Conservation (phyloP, 192 early-diverging fungal genomes). For the Chytriomyces confervae region DNA sequence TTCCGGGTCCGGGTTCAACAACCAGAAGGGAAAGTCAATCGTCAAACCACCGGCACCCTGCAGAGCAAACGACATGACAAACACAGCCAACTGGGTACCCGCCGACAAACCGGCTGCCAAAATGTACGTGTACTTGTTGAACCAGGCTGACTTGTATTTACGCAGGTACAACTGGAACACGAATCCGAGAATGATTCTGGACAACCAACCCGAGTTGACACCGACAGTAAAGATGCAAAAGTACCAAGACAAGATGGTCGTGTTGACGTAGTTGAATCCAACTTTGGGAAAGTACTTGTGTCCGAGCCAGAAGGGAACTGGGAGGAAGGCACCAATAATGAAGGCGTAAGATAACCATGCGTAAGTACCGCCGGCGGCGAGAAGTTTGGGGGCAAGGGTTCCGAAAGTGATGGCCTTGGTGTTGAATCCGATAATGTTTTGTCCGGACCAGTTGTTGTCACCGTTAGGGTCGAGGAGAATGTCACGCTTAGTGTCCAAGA, state of each 20-base stretch:
- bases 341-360: constrained; percentile 47
- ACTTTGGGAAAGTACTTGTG: constrained; percentile 65
- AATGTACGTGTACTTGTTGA: constrained; percentile 62
- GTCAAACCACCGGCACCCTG: not conserved
- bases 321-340: constrained; percentile 57
- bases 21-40: constrained; percentile 18
- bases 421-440: constrained; percentile 64
- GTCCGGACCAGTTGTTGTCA: constrained; percentile 71
- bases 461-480: constrained; percentile 39
- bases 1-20: constrained; percentile 14
- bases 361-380: constrained; percentile 68
- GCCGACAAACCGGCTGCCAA: constrained; percentile 61
- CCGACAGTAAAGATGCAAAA: constrained; percentile 51
- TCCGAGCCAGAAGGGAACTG: constrained; percentile 72
- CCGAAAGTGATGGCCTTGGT: constrained; percentile 83
- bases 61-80: constrained; percentile 9
- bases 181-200: constrained; percentile 60
- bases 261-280: constrained; percentile 73
- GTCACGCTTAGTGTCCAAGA: constrained; percentile 12
- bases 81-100: constrained; percentile 31
- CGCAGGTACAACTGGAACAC: constrained; percentile 76
- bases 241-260: constrained; percentile 67
- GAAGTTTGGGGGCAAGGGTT: constrained; percentile 59
- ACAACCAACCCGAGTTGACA: constrained; percentile 23
- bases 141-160: constrained; percentile 68